These are phyloP conservation scores for Agrostemma githago DNA, from an alignment of 148 eudicot genomes.

Conservation along the genomic window DNA sequence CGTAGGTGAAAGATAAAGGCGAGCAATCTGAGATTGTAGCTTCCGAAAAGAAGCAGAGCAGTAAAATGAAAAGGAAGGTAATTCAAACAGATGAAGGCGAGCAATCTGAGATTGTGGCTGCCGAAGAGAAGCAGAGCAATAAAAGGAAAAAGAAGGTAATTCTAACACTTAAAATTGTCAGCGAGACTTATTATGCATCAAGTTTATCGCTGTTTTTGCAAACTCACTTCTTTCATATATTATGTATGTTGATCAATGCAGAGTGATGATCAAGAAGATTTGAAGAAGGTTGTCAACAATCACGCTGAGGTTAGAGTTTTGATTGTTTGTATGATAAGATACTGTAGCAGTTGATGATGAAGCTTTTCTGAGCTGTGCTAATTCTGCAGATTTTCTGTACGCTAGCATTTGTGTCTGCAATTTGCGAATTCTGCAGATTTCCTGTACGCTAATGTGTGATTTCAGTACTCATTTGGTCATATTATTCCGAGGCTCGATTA, in stretches of 20 bases:
- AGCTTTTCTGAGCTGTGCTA: background rate
- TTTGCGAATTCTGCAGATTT: background rate
- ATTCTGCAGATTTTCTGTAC: no score
- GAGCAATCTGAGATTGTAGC: no score
- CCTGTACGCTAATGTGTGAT: background rate
- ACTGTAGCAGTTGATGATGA: background rate
- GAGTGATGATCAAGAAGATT: constrained; percentile 55
- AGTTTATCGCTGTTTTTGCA: background rate
- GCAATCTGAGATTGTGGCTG: no score
- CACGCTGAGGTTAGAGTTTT: constrained; percentile 18
- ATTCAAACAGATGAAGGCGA: no score
- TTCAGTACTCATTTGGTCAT: background rate
- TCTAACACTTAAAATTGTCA: background rate
- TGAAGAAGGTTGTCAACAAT: constrained; percentile 38
- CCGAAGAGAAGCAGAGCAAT: no score
- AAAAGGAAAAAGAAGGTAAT: no score
- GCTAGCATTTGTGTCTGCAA: background rate
- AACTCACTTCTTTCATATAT: background rate
- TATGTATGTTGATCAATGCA: constrained; percentile 2
- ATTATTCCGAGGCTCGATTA: background rate
- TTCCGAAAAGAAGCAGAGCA: no score
- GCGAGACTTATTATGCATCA: background rate
- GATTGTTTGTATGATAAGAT: constrained; percentile 17
- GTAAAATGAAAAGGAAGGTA: no score
- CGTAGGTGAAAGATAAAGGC: constrained; percentile 8